Evolutionary conservation across 1,284 basidiomycete species (phyloP), one percentile per base, ranked within the genome.

Genomic region (Cutaneotrichosporon sp.): DNA sequence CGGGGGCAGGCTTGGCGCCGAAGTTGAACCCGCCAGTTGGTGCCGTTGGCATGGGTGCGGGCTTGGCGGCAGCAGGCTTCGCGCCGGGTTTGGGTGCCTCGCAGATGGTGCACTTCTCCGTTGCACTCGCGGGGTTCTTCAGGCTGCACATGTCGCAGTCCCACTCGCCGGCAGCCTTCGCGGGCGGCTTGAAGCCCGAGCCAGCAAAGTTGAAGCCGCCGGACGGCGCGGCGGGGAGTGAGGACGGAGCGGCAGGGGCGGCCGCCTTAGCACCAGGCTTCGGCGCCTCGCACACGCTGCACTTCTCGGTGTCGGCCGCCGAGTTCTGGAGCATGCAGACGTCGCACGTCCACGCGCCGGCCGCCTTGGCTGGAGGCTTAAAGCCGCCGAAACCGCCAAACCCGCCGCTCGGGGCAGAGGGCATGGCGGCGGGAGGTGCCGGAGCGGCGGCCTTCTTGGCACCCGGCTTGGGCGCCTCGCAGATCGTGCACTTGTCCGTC

Each of bases 81-180:
- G 60, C 58, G 64, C 50, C 69, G 47, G 69, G 71, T 25, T 78
- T 74, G 0, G 81, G 80, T 1, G 80, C 62, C 34, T 85, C 85
- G 61, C 87, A 87, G 46, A 84, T 65, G 0, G 76, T 79, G 68
- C 86, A 87, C 70, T 85, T 84, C 20, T 69, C 71, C 43, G 70
- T 80, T 5, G 51, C 51, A 22, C 22, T 53, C 2, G 51, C 22
- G 8, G 51, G 51, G 34, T 53, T 53, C 51, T 53, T 70, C 25
- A 85, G 65, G 72, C 74, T 77, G 58, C 86, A 87, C 11, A 70
- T 60, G 3, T 72, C 72, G 65, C 85, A 87, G 10, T 62, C 79
- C 85, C 85, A 86, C 22, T 67, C 67, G 13, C 69, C 75, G n/a
- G 33, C 70, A 27, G 63, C 14, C 43, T 36, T 22, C 16, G 54